Evolutionary conservation across 768 basidiomycete species (phyloP).

Genomic region (Suillus bovinus): DNA sequence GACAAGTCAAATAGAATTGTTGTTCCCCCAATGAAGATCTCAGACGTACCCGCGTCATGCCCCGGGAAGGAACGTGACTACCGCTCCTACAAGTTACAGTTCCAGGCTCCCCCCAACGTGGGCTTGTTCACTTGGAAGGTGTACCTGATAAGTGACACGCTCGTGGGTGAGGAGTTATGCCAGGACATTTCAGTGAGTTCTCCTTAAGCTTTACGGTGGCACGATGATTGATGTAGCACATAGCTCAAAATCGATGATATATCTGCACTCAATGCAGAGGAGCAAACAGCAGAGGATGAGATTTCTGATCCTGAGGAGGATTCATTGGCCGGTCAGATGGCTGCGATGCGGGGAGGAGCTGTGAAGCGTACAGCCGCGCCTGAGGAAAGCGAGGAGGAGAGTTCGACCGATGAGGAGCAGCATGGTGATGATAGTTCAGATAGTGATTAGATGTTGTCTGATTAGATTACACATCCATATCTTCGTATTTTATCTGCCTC

Average conservation of each 20-base stretch:
- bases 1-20: conserved; percentile 83
- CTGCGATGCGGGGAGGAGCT: conserved; percentile 84
- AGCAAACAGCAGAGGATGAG: conserved; percentile 77
- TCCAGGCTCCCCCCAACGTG: conserved; percentile 87
- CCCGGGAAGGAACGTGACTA: conserved; percentile 54
- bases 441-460: conserved; percentile 36
- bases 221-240: conserved; percentile 13
- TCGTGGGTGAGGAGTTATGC: conserved; percentile 76
- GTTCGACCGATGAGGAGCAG: conserved; percentile 50
- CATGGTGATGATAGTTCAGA: conserved; percentile 51
- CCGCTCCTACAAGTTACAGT: conserved; percentile 87
- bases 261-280: conserved; percentile 54
- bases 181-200: conserved; percentile 69
- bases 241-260: conserved; percentile 86
- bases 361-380: conserved; percentile 64
- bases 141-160: conserved; percentile 84
- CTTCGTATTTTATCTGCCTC: conserved; percentile 36
- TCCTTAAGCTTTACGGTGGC: not conserved
- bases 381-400: conserved; percentile 53
- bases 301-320: conserved; percentile 99
- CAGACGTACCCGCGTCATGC: conserved; percentile 71
- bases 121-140: conserved; percentile 90
- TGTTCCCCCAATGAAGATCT: conserved; percentile 82
- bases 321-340: conserved; percentile 96
- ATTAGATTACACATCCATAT: not conserved